Conservation (phyloP, 2,329 filamentous ascomycete genomes). For the Botrytis porri region DNA sequence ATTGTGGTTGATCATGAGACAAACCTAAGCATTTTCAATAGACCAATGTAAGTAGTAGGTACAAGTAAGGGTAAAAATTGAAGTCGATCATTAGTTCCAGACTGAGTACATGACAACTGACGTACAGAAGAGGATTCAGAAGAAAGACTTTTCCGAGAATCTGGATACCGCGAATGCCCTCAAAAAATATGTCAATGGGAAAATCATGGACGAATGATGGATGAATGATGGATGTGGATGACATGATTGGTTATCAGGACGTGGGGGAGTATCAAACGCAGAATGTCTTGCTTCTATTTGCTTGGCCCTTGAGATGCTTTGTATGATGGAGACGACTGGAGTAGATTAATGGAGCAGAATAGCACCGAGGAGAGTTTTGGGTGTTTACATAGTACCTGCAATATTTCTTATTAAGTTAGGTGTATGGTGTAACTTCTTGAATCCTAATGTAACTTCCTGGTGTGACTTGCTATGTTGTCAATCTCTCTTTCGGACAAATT, state of each 20-base stretch:
- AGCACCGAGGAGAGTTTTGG: background rate
- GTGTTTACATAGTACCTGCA: background rate
- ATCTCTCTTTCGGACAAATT: background rate
- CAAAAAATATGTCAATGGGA: background rate
- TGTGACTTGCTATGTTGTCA: background rate
- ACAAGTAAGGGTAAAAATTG: background rate
- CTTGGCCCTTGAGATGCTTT: background rate
- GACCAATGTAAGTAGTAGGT: background rate
- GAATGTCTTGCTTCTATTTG: slow-evolving; percentile 5
- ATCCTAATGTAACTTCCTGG: background rate
- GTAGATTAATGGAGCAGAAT: too few species aligned
- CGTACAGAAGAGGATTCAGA: background rate
- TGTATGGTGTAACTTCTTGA: background rate
- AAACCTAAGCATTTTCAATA: slow-evolving; percentile 3
- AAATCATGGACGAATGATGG: background rate
- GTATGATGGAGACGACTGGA: background rate
- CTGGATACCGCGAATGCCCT: background rate
- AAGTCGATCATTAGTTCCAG: background rate
- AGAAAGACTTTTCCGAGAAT: background rate
- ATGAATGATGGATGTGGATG: background rate
- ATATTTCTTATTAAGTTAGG: background rate
- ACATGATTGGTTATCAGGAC: background rate
- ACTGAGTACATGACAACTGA: background rate
- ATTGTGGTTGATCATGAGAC: background rate
- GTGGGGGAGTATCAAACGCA: background rate